Evolutionary conservation across 306 rosid species (phyloP), one percentile per base, ranked within the genome.

Genomic region (Hippophae tibetana): DNA sequence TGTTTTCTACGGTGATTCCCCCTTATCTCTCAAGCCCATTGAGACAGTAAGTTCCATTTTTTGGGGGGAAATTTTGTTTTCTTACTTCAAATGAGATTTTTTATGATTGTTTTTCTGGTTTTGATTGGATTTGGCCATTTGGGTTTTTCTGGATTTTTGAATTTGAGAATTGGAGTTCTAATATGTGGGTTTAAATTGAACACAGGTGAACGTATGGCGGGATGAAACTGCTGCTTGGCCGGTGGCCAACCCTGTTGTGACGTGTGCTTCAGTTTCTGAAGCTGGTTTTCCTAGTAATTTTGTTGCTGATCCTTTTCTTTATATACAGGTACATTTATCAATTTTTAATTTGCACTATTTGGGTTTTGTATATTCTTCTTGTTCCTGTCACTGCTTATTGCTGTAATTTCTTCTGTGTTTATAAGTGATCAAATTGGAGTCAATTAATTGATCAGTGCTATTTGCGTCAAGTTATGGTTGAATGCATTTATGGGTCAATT

Each of bases 301-400:
- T 81, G 97, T 88, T 70, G 96, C 99, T 11, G 99, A 93, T 67
- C 99, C 99, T 73, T 93, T 88, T 65, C 95, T 93, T 62, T 82
- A 76, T 55, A 71, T 80, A 54, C 86, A 93, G 99, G 99, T 88
- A 65, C 43, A 31, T 53, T 18, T 54, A 48, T 61, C 61, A 66
- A 47, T 52, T 41, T 52, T 23, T 70, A 68, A 23, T 40, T 49
- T 6, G 7, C 52, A 69, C 42, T 56, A 31, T 65, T 66, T 26
- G 52, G 13, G 61, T 43, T 42, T 52, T 55, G 47, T n/a, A 8
- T 6, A 25, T 49, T 42, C 5, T 12, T 5, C 38, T 2, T 2
- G 11, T 45, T 9, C 13, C 53, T 53, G 13, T 49, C 50, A 9
- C 13, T 46, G 3, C n/a, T 10, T 31, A 13, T 48, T 11, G 8